Evolutionary conservation across 805 yeast genomes (phyloP).

Genomic region (Yarrowia osloensis): DNA sequence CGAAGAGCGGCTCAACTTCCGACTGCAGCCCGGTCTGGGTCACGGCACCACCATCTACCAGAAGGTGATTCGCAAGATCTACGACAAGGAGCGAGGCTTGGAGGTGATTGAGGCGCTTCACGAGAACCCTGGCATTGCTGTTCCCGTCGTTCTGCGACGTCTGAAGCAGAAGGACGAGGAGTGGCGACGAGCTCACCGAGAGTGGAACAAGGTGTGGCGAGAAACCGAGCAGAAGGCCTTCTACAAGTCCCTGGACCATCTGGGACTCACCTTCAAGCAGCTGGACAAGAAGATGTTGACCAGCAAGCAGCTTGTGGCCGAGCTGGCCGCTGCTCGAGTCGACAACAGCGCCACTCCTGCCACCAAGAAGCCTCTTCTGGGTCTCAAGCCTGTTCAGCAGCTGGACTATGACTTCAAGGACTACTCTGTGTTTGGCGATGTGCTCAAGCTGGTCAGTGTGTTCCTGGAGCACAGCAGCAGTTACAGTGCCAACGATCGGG

Average conservation of each 20-base stretch:
- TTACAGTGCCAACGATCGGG: conserved; percentile 80
- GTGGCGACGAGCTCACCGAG: conserved; percentile 97
- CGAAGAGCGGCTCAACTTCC: conserved; percentile 83
- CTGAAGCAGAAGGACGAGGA: conserved; percentile 97
- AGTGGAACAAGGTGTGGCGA: conserved; percentile 99
- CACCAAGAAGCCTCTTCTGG: conserved; percentile 82
- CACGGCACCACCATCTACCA: conserved; percentile 93
- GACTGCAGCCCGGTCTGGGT: conserved; percentile 89
- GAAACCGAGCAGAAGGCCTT: conserved; percentile 95
- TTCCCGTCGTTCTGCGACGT: conserved; percentile 88
- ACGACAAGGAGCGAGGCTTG: conserved; percentile 91
- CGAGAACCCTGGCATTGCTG: conserved; percentile 92
- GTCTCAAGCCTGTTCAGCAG: conserved; percentile 84
- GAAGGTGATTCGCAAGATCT: conserved; percentile 87
- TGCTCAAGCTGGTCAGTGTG: conserved; percentile 63
- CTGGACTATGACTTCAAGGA: conserved; percentile 67
- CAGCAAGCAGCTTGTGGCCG: conserved; percentile 85
- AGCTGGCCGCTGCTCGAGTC: conserved; percentile 85
- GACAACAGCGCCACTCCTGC: conserved; percentile 58
- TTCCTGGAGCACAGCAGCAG: conserved; percentile 66
- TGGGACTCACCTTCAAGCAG: conserved; percentile 94
- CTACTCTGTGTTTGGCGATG: conserved; percentile 68
- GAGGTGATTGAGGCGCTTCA: conserved; percentile 96
- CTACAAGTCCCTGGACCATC: conserved; percentile 89
- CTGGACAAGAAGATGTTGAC: conserved; percentile 91